Base-by-base conservation (phyloP, 2,329 filamentous ascomycete genomes). In the Leptographium galeiforme region DNA sequence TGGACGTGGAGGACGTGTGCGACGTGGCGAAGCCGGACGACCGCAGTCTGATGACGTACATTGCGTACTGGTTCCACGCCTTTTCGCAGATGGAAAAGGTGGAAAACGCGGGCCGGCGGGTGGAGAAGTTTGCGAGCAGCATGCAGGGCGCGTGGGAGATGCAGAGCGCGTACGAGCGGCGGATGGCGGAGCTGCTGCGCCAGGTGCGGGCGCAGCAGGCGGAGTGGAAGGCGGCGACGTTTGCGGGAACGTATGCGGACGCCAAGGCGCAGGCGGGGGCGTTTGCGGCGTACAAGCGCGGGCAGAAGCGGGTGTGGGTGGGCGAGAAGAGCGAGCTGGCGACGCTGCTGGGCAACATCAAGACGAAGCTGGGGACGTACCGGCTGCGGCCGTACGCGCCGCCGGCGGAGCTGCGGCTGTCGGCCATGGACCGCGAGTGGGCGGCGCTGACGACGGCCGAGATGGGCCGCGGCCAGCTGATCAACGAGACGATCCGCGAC, bases 131-230 rank as follows among this genome's bases (percentile, higher is more conserved):
- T 64, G 87, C 98, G 61, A 89, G 88, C 66, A 97, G 93, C 67
- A 97, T 98, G 93, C 89, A 96, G 66, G 93, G 93, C 25, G 91
- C 93, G 10, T 98, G 93, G 93, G 91, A 96, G 70, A 98, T 98
- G 93, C 90, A 98, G 69, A 95, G 89, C 65, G 87, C 86, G 34
- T 98, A 91, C 66, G 93, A 98, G 73, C 79, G 85, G 63, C 81
- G 93, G 56, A 95, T 97, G 87, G 81, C 81, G 55, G 87, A 83
- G 60, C 75, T 98, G 43, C 73, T 97, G 58, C 76, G 81, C 60
- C 77, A 82, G 58, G 89, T 97, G 61, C 75, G 77, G 32, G 77
- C 77, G 58, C 89, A 95, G 67, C 77, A 84, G 49, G 75, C 84
- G 53, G 68, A 75, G 55, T 98, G 93, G 93, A 78, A 85, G 59